Evolutionary conservation across 768 basidiomycete species (phyloP).

Genomic region (Suillus paluster): DNA sequence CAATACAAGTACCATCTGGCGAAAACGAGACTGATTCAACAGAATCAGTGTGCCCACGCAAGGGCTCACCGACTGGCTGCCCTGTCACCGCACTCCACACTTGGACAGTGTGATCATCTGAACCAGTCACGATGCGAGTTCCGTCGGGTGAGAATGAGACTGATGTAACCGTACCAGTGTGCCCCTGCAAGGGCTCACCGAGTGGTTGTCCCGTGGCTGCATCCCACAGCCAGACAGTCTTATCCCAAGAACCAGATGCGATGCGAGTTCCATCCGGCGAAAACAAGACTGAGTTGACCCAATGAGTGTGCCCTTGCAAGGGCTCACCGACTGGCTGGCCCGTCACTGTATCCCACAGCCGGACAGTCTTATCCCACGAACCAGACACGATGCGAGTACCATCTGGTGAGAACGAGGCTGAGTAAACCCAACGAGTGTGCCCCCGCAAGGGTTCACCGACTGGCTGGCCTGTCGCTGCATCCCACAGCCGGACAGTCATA

Average conservation of each 20-base stretch:
- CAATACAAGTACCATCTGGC: no score
- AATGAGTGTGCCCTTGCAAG: background rate
- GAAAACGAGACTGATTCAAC: no score
- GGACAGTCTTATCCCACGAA: background rate
- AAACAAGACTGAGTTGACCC: conserved; percentile 1
- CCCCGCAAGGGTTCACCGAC: conserved; percentile 1
- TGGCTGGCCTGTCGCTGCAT: conserved; percentile 2
- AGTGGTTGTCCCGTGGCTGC: background rate
- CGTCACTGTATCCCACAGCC: background rate
- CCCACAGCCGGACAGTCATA: conserved; percentile 9
- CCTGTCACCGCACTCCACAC: background rate
- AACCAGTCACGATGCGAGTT: background rate
- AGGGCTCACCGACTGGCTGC: no score
- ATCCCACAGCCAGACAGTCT: conserved; percentile 15
- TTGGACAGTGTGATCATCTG: background rate
- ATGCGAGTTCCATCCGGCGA: background rate
- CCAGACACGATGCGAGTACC: background rate
- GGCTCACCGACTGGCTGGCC: background rate
- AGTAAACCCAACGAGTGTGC: conserved; percentile 2
- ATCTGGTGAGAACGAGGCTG: conserved; percentile 16
- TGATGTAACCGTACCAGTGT: background rate
- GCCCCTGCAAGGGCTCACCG: background rate
- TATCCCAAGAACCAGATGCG: conserved; percentile 20
- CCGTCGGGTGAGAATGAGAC: conserved; percentile 5
- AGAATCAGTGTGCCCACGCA: no score